These are phyloP conservation scores for Globisporangium rhizosaccharum DNA, from an alignment of 352 stramenopile genomes.

Conservation along the genomic window DNA sequence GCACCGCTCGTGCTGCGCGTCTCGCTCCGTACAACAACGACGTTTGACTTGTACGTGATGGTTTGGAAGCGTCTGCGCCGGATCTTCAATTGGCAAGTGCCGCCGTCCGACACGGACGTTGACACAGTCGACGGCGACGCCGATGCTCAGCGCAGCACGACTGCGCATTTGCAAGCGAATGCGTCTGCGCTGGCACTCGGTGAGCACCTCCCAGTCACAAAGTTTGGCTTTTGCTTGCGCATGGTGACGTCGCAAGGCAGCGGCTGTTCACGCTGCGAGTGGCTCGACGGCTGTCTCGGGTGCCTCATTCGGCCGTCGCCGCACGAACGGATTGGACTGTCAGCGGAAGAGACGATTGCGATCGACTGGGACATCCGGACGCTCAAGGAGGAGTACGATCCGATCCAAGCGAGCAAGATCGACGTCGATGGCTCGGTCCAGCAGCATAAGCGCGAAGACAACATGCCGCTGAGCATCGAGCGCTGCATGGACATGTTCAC, in stretches of 20 bases:
- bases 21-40: conserved; percentile 54
- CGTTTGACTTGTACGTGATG: conserved; percentile 70
- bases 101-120: conserved; percentile 31
- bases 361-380: conserved; percentile 90
- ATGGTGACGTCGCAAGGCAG: conserved; percentile 76
- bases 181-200: conserved; percentile 59
- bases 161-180: conserved; percentile 24
- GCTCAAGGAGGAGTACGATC: conserved; percentile 84
- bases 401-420: conserved; percentile 78
- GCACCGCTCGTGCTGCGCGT: conserved; percentile 67
- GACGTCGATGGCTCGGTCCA: conserved; percentile 63
- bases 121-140: conserved; percentile 10
- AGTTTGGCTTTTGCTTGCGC: conserved; percentile 82
- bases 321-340: conserved; percentile 32
- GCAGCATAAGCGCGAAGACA: conserved; percentile 61
- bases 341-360: conserved; percentile 75
- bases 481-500: conserved; percentile 87
- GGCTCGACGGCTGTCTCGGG: conserved; percentile 81
- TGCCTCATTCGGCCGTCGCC: conserved; percentile 71
- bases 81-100: conserved; percentile 81
- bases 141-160: conserved; percentile 3
- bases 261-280: conserved; percentile 86
- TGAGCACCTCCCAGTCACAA: conserved; percentile 48
- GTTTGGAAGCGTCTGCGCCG: conserved; percentile 73
- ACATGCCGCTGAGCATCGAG: conserved; percentile 73